Base-by-base conservation (phyloP, 1,284 basidiomycete species). In the Laetiporus sulphureus region DNA sequence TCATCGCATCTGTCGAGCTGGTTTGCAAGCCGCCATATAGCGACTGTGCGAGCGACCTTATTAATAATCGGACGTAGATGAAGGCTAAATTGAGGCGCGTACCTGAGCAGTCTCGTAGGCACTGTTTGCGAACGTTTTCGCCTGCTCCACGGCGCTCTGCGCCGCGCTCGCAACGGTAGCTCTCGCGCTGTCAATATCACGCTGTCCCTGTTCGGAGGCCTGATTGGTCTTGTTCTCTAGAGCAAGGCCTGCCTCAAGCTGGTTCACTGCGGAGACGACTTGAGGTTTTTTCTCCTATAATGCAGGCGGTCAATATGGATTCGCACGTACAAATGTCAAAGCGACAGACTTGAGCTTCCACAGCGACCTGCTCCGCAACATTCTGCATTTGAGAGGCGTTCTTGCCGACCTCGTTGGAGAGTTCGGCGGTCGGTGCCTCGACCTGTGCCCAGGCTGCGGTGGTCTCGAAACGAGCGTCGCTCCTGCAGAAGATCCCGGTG, bases 71-170 rank as follows among this genome's bases (percentile, higher is more conserved):
- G 13, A 7, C 23, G 15, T 27, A 24, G 7, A 20, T 18, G 7
- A 15, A 31, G 22, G 7, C 15, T 24, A 15, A 31, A 34, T 20
- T 3, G 11, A 18, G 38, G 11, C 15, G 57, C 63, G 18, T 48
- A 77, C 78, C 64, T 75, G 72, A 13, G 74, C 77, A 32, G 73
- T 71, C n/a, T 67, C 57, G 5, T 77, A 46, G 0, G 71, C 73
- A 38, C 54, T 63, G 6, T 58, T 59, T 0, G 71, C 75, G 2
- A 75, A 38, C 13, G 55, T 57, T 59, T 73, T 79, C 3, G 72
- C 77, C 50, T 76, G 71, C 16, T 75, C 69, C 4, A 80, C 58
- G 51, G 77, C 77, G 1, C 60, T 64, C 31, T 61, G 64, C 34
- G 11, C 37, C 3, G 41, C 33, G 15, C 13, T 19, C 7, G 38